phyloP scores from a whole-genome alignment of 345 rosid genomes.

The Conringia planisiliqua region DNA sequence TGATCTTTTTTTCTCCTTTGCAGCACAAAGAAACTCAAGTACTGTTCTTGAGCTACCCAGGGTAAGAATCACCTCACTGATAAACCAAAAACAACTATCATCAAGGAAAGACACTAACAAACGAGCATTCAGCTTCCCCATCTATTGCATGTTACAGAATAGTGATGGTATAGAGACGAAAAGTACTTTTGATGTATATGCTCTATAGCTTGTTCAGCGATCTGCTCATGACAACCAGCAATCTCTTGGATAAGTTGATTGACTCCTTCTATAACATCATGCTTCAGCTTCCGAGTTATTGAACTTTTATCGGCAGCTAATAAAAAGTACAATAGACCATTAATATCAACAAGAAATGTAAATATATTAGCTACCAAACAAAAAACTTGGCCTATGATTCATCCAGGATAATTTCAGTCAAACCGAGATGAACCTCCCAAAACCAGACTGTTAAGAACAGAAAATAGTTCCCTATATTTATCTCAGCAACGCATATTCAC shows the following conservation, averaged over 20 bases:
- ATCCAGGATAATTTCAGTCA: background rate
- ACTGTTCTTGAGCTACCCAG: slow-evolving; percentile 97
- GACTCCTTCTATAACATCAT: slow-evolving; percentile 94
- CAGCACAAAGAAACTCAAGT: slow-evolving; percentile 90
- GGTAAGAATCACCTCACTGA: slow-evolving; percentile 97
- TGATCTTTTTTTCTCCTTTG: slow-evolving; percentile 95
- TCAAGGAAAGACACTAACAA: background rate
- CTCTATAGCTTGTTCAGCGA: slow-evolving; percentile 98
- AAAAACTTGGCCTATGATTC: background rate
- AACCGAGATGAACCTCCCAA: background rate
- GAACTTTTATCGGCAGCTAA: slow-evolving; percentile 96
- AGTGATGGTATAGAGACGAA: background rate
- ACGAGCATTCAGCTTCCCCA: background rate
- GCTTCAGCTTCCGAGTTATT: slow-evolving; percentile 84
- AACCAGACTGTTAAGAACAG: background rate
- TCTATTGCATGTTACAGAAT: background rate
- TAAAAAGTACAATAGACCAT: slow-evolving; percentile 19
- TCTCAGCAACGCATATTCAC: background rate
- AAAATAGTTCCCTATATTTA: background rate
- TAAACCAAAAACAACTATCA: slow-evolving; percentile 1
- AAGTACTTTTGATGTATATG: slow-evolving; percentile 97
- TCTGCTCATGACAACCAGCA: slow-evolving; percentile 90
- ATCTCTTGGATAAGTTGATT: slow-evolving; percentile 92
- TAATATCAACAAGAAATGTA: slow-evolving; percentile 4
- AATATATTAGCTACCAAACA: background rate